Base-by-base conservation (phyloP, 495 filamentous ascomycete genomes). In the Talaromyces liani region DNA sequence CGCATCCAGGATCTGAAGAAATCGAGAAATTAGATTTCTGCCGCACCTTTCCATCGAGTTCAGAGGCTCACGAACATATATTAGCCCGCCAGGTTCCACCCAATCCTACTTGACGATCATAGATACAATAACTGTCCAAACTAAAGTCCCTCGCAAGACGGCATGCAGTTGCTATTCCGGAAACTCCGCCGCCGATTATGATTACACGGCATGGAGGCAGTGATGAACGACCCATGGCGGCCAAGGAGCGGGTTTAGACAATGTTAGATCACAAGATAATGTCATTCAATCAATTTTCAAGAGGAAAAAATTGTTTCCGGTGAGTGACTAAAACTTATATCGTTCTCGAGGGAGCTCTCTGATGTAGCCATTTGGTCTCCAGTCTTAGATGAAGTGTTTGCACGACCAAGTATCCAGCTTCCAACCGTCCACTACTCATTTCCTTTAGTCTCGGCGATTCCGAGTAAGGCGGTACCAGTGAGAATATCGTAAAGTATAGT, bases 81-180 rank as follows among this genome's bases (percentile, higher is more conserved):
- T 73, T 73, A 9, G 65, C 63, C 3, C 12, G 62, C 71, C 70
- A 73, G 5, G 71, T 69, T 2, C 71, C 71, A 1, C 71, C 71
- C 9, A 67, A 47, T 9, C 34, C 61, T 4, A 59, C 5, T 14
- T 22, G 45, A 20, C 71, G 64, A 7, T 73, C 71, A 39, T 72
- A 73, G 9, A 73, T 71, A 4, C 64, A 60, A 60, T 62, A 72
- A 45, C 72, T 66, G 53, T 62, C 16, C 14, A 61, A 65, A 14
- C 69, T 65, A 9, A 72, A 61, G 24, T 68, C 65, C 7, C 55
- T 47, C 56, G 66, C 51, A 16, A 73, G 66, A 49, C 68, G 66
- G 25, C 65, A 72, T 31, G 68, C 71, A 65, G 70, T 70, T 6
- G 63, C 60, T 18, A 73, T 31, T 14, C 71, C 71, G 0, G 68